Percentiles rank a stretch among this genome's conserved stretches.
Evolutionary conservation across 2,329 filamentous ascomycete species (phyloP).

Genomic region (Xylariaceae sp.): DNA sequence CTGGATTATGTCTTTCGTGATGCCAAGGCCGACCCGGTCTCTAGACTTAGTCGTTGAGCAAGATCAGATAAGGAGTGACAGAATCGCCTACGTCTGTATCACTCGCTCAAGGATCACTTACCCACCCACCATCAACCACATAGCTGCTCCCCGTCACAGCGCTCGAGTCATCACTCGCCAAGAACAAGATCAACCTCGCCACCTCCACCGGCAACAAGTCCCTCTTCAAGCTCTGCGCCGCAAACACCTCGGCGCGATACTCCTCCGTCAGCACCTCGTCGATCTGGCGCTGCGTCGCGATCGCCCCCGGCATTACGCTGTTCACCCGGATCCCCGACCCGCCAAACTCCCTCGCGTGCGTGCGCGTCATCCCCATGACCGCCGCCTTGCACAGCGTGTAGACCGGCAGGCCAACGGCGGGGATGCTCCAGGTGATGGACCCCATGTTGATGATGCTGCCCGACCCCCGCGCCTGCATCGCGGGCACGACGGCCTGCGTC

Average conservation of each 20-base stretch:
- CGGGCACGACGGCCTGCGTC: conserved; percentile 33
- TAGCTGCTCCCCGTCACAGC: conserved; percentile 40
- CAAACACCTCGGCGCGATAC: conserved; percentile 32
- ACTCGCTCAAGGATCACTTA: conserved; percentile 18
- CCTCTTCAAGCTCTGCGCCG: conserved; percentile 38
- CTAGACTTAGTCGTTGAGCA: no score
- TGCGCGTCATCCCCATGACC: conserved; percentile 34
- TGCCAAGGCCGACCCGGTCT: no score
- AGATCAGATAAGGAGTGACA: no score
- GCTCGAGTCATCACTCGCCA: conserved; percentile 42
- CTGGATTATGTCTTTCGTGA: no score
- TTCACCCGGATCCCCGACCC: conserved; percentile 37
- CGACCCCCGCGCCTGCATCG: conserved; percentile 21
- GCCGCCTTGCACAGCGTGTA: conserved; percentile 37
- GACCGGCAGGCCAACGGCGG: conserved; percentile 26
- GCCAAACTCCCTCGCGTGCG: conserved; percentile 34
- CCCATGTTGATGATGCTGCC: conserved; percentile 39
- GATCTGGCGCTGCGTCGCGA: conserved; percentile 41
- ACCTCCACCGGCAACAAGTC: conserved; percentile 39
- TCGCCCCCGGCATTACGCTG: conserved; percentile 45
- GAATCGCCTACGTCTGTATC: no score
- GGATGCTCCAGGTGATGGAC: conserved; percentile 34
- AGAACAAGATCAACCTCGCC: conserved; percentile 40
- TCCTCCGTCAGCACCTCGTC: conserved; percentile 39
- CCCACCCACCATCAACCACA: conserved; percentile 33